phyloP scores from a whole-genome alignment of 169 alveolate species.

The Plasmodium vivax region DNA sequence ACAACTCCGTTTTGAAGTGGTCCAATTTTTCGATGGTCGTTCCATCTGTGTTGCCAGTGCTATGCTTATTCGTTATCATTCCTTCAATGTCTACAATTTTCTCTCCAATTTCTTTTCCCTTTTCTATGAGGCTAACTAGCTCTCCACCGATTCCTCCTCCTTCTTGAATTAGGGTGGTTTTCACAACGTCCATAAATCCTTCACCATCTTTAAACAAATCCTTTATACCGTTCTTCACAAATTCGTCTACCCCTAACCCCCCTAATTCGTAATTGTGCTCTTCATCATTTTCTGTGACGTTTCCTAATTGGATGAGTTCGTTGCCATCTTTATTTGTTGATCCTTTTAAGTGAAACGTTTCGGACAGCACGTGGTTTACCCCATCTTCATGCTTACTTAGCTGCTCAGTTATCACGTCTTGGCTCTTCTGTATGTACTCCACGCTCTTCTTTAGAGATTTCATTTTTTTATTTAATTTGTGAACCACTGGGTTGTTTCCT shows the following conservation, averaged over 20 bases:
- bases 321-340: neutral
- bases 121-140: conserved; percentile 1
- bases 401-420: neutral
- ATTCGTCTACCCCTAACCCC: neutral
- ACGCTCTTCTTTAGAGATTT: neutral
- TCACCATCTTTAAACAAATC: conserved; percentile 31
- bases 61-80: neutral
- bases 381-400: neutral
- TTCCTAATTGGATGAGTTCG: neutral
- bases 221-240: conserved; percentile 6
- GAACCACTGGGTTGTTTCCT: neutral
- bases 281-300: neutral
- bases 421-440: neutral
- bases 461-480: neutral
- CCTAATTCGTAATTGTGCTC: neutral
- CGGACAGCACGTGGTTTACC: neutral
- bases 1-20: neutral
- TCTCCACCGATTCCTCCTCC: conserved; percentile 9
- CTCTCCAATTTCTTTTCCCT: conserved; percentile 61
- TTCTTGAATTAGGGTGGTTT: neutral
- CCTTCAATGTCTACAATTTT: neutral
- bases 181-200: conserved; percentile 22
- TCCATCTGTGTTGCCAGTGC: neutral
- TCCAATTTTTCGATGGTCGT: neutral
- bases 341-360: neutral